Conservation (phyloP, 768 basidiomycete species). For the Cubamyces sp. region DNA sequence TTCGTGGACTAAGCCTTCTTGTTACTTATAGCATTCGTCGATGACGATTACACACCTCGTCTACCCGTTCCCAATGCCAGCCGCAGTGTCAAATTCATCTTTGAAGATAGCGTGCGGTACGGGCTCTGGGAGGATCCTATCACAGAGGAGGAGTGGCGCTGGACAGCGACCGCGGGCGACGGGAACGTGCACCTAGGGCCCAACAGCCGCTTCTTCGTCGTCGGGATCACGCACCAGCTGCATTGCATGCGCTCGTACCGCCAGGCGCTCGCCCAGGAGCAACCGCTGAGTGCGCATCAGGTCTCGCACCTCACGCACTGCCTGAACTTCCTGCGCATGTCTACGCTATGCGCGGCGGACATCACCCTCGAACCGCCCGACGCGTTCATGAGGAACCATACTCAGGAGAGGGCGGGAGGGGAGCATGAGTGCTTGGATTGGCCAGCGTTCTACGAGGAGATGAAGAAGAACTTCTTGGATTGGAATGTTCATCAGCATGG, state of each 20-base stretch:
- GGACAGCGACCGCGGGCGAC: constrained; percentile 31
- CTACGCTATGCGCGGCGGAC: constrained; percentile 39
- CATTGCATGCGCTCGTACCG: constrained; percentile 32
- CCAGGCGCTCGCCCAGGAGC: constrained; percentile 14
- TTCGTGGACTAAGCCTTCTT: neutral
- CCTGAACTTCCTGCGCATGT: constrained; percentile 40
- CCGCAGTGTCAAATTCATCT: constrained; percentile 24
- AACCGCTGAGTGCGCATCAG: constrained; percentile 9
- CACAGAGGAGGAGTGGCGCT: constrained; percentile 39
- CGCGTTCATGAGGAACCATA: constrained; percentile 12
- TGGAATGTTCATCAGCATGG: constrained; percentile 6
- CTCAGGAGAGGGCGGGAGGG: constrained; percentile 1
- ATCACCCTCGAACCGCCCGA: constrained; percentile 36
- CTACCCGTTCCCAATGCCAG: constrained; percentile 28
- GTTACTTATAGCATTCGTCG: constrained; percentile 8
- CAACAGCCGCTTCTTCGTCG: constrained; percentile 32
- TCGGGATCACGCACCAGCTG: constrained; percentile 32
- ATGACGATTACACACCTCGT: constrained; percentile 27
- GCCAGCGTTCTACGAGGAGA: constrained; percentile 25
- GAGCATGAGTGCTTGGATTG: constrained; percentile 24
- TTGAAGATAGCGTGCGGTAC: constrained; percentile 41
- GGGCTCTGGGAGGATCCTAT: constrained; percentile 24
- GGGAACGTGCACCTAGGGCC: constrained; percentile 35
- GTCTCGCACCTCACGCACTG: constrained; percentile 34
- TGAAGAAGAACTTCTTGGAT: constrained; percentile 13